These are phyloP conservation scores for Globisporangium mamillatum DNA, from an alignment of 352 stramenopile species.

Conservation along the genomic window DNA sequence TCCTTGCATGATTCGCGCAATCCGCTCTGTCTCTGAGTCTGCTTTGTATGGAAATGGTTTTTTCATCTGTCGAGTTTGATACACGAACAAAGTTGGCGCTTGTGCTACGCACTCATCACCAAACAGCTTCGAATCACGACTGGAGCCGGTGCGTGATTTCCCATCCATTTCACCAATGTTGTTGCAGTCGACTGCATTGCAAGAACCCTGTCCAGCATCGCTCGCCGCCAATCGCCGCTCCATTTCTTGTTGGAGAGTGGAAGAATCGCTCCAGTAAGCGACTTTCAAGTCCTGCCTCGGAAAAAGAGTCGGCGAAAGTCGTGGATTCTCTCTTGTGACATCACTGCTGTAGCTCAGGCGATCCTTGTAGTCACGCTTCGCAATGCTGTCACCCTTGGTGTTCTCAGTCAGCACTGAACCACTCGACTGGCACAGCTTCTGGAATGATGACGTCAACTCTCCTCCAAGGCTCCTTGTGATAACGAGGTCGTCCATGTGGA, in stretches of 20 bases:
- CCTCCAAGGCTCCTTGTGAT: neutral
- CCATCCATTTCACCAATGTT: neutral
- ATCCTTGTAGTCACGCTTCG: neutral
- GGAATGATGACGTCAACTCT: neutral
- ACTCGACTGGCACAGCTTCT: neutral
- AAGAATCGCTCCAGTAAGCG: conserved; percentile 10
- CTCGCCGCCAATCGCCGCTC: conserved; percentile 8
- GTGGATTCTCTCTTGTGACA: neutral
- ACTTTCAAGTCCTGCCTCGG: neutral
- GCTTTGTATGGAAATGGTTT: conserved; percentile 11
- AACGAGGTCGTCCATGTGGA: neutral
- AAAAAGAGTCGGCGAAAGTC: neutral
- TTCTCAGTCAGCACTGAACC: neutral
- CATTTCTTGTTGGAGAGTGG: conserved; percentile 15
- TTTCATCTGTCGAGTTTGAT: neutral
- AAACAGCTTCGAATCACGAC: conserved; percentile 1
- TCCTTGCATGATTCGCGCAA: conserved; percentile 79
- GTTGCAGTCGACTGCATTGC: too few relatives aligned
- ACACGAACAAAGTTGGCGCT: neutral
- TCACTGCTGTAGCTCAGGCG: neutral
- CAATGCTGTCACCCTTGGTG: neutral
- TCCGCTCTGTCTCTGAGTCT: conserved; percentile 73
- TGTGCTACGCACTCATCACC: neutral
- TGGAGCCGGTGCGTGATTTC: neutral
- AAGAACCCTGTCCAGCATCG: neutral